These are phyloP conservation scores for Podila epicladia DNA, from an alignment of 192 early-diverging fungal genomes.

Conservation along the genomic window DNA sequence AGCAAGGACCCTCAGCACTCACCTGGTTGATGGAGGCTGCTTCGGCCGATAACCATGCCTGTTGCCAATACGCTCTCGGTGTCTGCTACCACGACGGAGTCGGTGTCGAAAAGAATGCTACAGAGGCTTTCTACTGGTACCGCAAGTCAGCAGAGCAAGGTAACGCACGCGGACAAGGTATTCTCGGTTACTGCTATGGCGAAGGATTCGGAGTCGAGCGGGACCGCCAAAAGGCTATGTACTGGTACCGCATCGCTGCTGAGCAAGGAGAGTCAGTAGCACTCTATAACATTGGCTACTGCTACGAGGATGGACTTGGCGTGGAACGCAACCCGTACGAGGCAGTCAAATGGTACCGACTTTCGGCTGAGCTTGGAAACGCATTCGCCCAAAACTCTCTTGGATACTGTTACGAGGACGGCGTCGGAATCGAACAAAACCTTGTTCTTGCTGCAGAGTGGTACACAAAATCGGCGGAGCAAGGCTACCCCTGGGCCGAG, in stretches of 20 bases:
- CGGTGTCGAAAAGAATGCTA: conserved; percentile 70
- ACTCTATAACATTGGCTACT: conserved; percentile 72
- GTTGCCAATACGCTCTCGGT: conserved; percentile 77
- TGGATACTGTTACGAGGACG: conserved; percentile 87
- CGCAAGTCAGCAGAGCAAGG: conserved; percentile 68
- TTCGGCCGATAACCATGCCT: conserved; percentile 59
- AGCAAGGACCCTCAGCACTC: conserved; percentile 63
- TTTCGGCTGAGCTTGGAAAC: conserved; percentile 77
- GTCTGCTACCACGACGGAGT: conserved; percentile 85
- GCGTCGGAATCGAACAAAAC: conserved; percentile 72
- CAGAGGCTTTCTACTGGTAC: conserved; percentile 80
- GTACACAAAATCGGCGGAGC: conserved; percentile 64
- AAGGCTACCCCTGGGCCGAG: conserved; percentile 71
- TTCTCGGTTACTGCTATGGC: conserved; percentile 87
- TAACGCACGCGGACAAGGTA: conserved; percentile 70
- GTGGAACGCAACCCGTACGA: conserved; percentile 59
- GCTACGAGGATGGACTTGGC: conserved; percentile 72
- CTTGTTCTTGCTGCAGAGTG: conserved; percentile 68
- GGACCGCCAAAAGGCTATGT: conserved; percentile 73
- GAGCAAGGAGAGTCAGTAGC: conserved; percentile 69
- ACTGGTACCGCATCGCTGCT: conserved; percentile 69
- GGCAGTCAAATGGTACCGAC: conserved; percentile 73
- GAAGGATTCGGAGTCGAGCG: conserved; percentile 80
- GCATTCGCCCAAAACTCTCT: conserved; percentile 89
- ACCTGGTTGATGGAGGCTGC: conserved; percentile 75